Conservation (phyloP, 805 yeast species). For the Ogataea nitratoaversa region DNA sequence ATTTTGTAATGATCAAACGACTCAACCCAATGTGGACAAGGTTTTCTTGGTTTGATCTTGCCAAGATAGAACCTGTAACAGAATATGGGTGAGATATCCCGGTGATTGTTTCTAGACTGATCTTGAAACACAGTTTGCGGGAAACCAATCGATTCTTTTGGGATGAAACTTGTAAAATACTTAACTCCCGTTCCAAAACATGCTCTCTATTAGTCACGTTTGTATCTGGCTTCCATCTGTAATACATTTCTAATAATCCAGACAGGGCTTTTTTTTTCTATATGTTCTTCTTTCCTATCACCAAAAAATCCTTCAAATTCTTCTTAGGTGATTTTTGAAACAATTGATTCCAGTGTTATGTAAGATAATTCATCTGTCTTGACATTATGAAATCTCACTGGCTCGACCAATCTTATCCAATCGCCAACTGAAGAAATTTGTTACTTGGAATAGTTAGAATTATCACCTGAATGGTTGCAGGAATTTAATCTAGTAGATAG, state of each 20-base stretch:
- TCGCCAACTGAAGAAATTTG: conserved; percentile 5
- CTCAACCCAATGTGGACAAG: conserved; percentile 15
- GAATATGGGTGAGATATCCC: not conserved
- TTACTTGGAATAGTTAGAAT: conserved; percentile 8
- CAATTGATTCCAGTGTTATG: conserved; percentile 10
- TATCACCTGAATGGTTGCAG: conserved; percentile 9
- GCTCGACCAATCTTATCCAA: conserved; percentile 15
- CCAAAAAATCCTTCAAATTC: conserved; percentile 11
- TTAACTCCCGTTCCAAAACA: conserved; percentile 14
- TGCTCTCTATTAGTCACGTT: conserved; percentile 13
- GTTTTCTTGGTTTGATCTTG: conserved; percentile 3
- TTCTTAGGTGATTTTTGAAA: conserved; percentile 13
- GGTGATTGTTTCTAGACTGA: not conserved
- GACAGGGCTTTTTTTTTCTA: not conserved
- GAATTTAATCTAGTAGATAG: not conserved
- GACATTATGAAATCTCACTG: conserved; percentile 1
- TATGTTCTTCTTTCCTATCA: not conserved
- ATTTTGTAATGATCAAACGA: conserved; percentile 10
- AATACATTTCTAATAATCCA: conserved; percentile 5
- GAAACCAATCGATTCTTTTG: conserved; percentile 5
- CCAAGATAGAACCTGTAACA: conserved; percentile 17
- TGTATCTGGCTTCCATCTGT: conserved; percentile 15
- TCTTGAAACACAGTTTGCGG: conserved; percentile 12
- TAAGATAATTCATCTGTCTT: conserved; percentile 9
- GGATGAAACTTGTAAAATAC: conserved; percentile 11